These are phyloP conservation scores for Ceratocystiopsis brevicomis DNA, from an alignment of 2,329 filamentous ascomycete species.

Conservation along the genomic window DNA sequence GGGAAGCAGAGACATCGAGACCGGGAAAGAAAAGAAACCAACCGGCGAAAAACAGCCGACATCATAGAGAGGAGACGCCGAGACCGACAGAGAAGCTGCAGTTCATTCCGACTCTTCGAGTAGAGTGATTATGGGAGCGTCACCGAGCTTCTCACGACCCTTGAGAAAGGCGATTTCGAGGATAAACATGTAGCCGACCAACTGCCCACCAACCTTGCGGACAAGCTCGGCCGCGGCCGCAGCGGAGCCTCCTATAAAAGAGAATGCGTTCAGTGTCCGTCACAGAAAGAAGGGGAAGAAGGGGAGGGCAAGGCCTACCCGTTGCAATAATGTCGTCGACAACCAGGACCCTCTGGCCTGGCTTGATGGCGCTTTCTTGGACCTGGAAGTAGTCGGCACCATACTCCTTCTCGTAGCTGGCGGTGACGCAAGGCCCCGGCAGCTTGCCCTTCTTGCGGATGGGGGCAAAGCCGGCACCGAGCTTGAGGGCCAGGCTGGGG, in stretches of 20 bases:
- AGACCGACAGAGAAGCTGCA: not conserved
- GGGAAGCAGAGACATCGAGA: too few relatives aligned
- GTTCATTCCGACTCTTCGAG: slow-evolving; percentile 29
- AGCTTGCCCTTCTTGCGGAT: slow-evolving; percentile 93
- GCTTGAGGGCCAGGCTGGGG: slow-evolving; percentile 63
- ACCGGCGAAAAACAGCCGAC: too few relatives aligned
- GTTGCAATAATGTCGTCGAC: slow-evolving; percentile 98
- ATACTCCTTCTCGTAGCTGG: slow-evolving; percentile 87
- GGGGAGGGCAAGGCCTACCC: slow-evolving; percentile 42
- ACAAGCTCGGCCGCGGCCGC: slow-evolving; percentile 75
- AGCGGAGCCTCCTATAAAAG: slow-evolving; percentile 67
- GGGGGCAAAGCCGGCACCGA: slow-evolving; percentile 76
- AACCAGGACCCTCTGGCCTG: slow-evolving; percentile 75
- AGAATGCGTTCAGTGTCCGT: not conserved
- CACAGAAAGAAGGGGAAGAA: not conserved
- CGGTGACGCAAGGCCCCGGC: slow-evolving; percentile 71
- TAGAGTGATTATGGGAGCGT: slow-evolving; percentile 60
- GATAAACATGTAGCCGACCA: slow-evolving; percentile 85
- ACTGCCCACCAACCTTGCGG: slow-evolving; percentile 63
- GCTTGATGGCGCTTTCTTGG: slow-evolving; percentile 67
- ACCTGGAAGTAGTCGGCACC: slow-evolving; percentile 92
- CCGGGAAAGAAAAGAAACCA: too few relatives aligned
- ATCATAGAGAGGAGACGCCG: too few relatives aligned
- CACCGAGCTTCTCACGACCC: slow-evolving; percentile 73
- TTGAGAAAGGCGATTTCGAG: slow-evolving; percentile 89